These are phyloP conservation scores for Ramicandelaber brevisporus DNA, from an alignment of 192 early-diverging fungal genomes.

Conservation along the genomic window DNA sequence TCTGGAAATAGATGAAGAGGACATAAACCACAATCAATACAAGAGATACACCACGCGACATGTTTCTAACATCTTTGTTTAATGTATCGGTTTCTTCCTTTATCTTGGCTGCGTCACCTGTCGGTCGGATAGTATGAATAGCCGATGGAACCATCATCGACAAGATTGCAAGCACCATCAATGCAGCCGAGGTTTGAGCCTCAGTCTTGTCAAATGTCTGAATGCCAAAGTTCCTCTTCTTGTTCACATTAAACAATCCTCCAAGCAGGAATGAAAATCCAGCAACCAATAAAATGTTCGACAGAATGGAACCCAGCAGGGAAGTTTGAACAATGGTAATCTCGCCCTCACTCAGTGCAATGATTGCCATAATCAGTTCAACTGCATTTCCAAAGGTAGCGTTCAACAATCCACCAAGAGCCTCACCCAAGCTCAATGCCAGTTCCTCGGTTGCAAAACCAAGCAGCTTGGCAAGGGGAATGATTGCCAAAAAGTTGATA, in stretches of 20 bases:
- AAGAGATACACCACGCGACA: constrained; percentile 39
- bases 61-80: constrained; percentile 18
- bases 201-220: constrained; percentile 44
- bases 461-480: constrained; percentile 68
- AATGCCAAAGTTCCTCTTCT: constrained; percentile 30
- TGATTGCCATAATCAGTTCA: constrained; percentile 55
- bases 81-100: constrained; percentile 13
- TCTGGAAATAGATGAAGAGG: constrained; percentile 35
- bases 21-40: constrained; percentile 40
- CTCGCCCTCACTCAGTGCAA: constrained; percentile 54
- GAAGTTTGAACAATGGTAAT: constrained; percentile 70
- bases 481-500: constrained; percentile 75
- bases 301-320: constrained; percentile 70
- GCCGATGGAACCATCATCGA: constrained; percentile 47
- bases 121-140: constrained; percentile 19
- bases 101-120: too few species aligned
- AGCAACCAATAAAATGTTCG: constrained; percentile 63
- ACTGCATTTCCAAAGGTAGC: constrained; percentile 64
- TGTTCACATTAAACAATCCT: constrained; percentile 42
- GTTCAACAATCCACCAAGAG: constrained; percentile 68
- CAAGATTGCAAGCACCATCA: constrained; percentile 36
- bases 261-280: constrained; percentile 72
- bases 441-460: constrained; percentile 57
- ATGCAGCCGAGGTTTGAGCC: constrained; percentile 42
- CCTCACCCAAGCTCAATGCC: constrained; percentile 22